phyloP scores from a whole-genome alignment of 805 yeast genomes.

The Brettanomyces sp. region DNA sequence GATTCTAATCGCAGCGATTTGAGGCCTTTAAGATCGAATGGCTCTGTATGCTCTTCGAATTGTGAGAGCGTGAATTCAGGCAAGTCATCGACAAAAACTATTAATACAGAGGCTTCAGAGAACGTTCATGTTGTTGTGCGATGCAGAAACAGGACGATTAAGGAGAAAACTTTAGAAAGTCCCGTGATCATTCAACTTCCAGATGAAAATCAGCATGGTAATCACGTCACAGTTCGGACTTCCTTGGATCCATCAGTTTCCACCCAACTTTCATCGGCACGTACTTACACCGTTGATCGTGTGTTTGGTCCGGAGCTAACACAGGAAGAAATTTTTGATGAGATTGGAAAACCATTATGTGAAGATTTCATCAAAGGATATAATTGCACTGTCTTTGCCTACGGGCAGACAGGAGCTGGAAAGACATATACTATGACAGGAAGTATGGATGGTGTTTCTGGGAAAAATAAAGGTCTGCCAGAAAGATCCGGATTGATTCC shows the following conservation, averaged over 20 bases:
- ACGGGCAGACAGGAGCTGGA: constrained; percentile 58
- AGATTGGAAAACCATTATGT: constrained; percentile 39
- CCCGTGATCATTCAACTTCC: constrained; percentile 41
- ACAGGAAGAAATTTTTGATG: constrained; percentile 35
- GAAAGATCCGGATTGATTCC: constrained; percentile 42
- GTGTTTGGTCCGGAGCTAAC: constrained; percentile 46
- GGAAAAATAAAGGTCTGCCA: constrained; percentile 13
- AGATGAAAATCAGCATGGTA: constrained; percentile 12
- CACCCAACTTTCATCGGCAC: constrained; percentile 12
- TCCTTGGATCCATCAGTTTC: constrained; percentile 1
- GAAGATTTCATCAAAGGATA: constrained; percentile 41
- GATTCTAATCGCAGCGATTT: too few species aligned
- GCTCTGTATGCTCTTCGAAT: too few species aligned
- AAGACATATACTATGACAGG: constrained; percentile 58
- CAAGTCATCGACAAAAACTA: too few species aligned
- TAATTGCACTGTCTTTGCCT: constrained; percentile 48
- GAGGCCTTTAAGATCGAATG: too few species aligned
- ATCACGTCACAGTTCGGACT: background rate
- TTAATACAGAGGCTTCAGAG: constrained; percentile 11
- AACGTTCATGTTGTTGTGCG: constrained; percentile 44
- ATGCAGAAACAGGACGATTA: constrained; percentile 40
- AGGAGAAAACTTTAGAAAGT: constrained; percentile 34
- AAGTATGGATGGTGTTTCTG: background rate
- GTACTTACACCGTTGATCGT: constrained; percentile 43
- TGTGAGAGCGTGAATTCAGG: too few species aligned